These are phyloP conservation scores for Yamadazyma mexicana DNA, from an alignment of 1,139 yeast genomes.

Conservation along the genomic window DNA sequence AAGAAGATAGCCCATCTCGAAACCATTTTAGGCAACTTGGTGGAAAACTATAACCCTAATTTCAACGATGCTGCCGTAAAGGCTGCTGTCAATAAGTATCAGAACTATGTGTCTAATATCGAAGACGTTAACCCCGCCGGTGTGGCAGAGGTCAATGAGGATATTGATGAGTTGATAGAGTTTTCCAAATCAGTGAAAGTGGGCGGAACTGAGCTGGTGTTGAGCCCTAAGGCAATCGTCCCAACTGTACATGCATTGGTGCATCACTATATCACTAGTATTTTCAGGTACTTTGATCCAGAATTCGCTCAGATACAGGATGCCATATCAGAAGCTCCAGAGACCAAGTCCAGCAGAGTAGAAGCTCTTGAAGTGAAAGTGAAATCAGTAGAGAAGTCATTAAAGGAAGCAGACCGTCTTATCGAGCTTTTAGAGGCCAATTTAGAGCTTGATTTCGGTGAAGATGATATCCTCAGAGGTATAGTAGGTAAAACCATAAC, in stretches of 20 bases:
- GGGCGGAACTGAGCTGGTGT: background rate
- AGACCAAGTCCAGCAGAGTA: constrained; percentile 1
- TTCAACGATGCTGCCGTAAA: constrained; percentile 90
- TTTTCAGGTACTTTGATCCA: constrained; percentile 10
- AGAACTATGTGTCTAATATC: constrained; percentile 49
- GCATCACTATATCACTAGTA: constrained; percentile 21
- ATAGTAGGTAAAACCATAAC: constrained; percentile 50
- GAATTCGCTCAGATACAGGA: background rate
- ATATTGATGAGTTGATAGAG: constrained; percentile 15
- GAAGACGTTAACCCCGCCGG: constrained; percentile 14
- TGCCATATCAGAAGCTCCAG: background rate
- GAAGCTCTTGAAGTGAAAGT: constrained; percentile 18
- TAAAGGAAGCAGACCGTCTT: constrained; percentile 17
- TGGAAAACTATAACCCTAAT: constrained; percentile 75
- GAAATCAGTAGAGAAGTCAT: constrained; percentile 18
- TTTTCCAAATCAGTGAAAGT: constrained; percentile 12
- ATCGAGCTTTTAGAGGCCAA: constrained; percentile 19
- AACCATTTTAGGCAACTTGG: constrained; percentile 43
- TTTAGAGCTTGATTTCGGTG: constrained; percentile 50
- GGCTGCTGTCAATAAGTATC: constrained; percentile 61
- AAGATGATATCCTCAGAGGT: constrained; percentile 63
- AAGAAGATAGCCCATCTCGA: constrained; percentile 32
- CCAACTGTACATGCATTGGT: constrained; percentile 28
- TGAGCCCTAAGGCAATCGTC: constrained; percentile 1
- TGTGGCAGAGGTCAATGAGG: constrained; percentile 5